These are phyloP conservation scores for Chaetomium strumarium DNA, from an alignment of 2,329 filamentous ascomycete species.

Conservation along the genomic window DNA sequence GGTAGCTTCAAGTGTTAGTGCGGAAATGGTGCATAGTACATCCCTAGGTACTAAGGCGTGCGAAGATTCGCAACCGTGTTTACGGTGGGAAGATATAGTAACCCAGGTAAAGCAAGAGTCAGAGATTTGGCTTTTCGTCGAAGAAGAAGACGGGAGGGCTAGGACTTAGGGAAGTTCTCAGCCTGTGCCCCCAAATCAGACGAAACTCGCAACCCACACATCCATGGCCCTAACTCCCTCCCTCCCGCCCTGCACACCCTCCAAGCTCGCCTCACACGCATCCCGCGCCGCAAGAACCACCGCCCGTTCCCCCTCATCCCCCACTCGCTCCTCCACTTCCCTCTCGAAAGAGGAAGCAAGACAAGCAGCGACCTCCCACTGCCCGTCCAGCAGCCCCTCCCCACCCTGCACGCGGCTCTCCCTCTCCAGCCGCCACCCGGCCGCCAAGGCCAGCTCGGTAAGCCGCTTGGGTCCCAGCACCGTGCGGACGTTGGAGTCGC, in stretches of 20 bases:
- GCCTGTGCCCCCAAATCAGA: not conserved
- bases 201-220: slow-evolving; percentile 32
- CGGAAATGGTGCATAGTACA: too few species aligned
- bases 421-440: slow-evolving; percentile 34
- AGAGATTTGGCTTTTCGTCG: too few species aligned
- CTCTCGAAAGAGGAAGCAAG: slow-evolving; percentile 29
- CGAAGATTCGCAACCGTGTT: too few species aligned
- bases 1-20: too few species aligned
- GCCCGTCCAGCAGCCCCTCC: slow-evolving; percentile 38
- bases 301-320: slow-evolving; percentile 26
- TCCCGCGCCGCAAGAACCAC: slow-evolving; percentile 30
- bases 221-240: slow-evolving; percentile 37
- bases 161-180: too few species aligned
- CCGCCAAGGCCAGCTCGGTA: slow-evolving; percentile 29
- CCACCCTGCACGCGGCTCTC: slow-evolving; percentile 34
- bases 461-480: slow-evolving; percentile 39
- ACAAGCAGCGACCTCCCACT: slow-evolving; percentile 39
- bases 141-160: too few species aligned
- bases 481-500: slow-evolving; percentile 42
- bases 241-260: slow-evolving; percentile 25
- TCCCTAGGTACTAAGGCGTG: too few species aligned
- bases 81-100: too few species aligned
- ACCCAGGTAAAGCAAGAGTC: too few species aligned
- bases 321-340: slow-evolving; percentile 29
- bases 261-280: slow-evolving; percentile 29